Evolutionary conservation across 225 moss, liverwort and hornwort genomes (phyloP).

Genomic region (Sphagnum contortum): DNA sequence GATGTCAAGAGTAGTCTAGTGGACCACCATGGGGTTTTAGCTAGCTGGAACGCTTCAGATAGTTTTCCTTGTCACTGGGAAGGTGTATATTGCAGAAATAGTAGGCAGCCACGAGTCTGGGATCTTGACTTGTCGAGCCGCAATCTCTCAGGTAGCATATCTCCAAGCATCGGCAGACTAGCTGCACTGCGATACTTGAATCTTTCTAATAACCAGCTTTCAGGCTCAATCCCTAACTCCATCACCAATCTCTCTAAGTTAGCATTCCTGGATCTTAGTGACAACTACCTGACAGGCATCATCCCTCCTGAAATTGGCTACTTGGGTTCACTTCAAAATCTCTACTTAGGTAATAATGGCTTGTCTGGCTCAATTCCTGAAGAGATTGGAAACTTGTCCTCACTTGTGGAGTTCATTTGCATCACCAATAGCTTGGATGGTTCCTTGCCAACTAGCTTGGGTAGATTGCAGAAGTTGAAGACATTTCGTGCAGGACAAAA

Average conservation of each 20-base stretch:
- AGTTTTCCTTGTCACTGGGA: constrained; percentile 28
- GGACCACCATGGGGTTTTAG: constrained; percentile 16
- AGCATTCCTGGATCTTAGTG: constrained; percentile 25
- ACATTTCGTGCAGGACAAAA: constrained; percentile 31
- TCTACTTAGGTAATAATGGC: constrained; percentile 23
- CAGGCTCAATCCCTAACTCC: constrained; percentile 21
- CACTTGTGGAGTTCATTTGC: constrained; percentile 19
- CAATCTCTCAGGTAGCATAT: constrained; percentile 36
- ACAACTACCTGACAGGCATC: constrained; percentile 21
- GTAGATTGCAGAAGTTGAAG: constrained; percentile 15
- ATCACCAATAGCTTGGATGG: constrained; percentile 38
- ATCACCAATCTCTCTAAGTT: constrained; percentile 25
- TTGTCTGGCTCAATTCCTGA: constrained; percentile 25
- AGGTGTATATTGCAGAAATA: constrained; percentile 27
- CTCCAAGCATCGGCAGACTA: constrained; percentile 31
- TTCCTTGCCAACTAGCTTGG: constrained; percentile 18
- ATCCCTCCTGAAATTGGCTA: constrained; percentile 30
- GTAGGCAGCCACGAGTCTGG: constrained; percentile 15
- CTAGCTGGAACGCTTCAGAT: constrained; percentile 23
- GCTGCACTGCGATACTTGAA: constrained; percentile 34
- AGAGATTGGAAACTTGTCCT: constrained; percentile 18
- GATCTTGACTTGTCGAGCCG: constrained; percentile 19
- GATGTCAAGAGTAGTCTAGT: constrained; percentile 19
- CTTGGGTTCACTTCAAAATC: constrained; percentile 6
- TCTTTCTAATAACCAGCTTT: constrained; percentile 22